phyloP scores from a whole-genome alignment of 106 monocot genomes.

The Vanilla planifolia region DNA sequence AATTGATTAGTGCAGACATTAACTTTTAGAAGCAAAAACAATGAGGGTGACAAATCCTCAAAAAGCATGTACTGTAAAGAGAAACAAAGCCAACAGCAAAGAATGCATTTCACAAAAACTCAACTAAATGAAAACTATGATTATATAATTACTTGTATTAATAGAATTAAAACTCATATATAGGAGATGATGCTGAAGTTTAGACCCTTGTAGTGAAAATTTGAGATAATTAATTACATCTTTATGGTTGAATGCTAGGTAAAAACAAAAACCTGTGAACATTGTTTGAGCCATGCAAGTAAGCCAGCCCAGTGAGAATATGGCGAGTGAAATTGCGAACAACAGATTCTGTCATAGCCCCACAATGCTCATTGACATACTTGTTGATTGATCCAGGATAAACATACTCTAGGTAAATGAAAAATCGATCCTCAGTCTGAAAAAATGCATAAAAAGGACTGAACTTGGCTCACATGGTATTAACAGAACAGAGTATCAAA shows the following conservation, averaged over 20 bases:
- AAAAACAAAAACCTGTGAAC: slow-evolving; percentile 69
- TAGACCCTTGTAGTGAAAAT: too few relatives aligned
- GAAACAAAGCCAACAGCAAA: too few relatives aligned
- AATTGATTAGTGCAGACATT: too few relatives aligned
- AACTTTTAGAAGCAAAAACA: too few relatives aligned
- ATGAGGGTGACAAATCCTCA: too few relatives aligned
- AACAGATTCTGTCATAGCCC: slow-evolving; percentile 93
- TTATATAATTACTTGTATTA: too few relatives aligned
- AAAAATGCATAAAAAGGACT: slow-evolving; percentile 5
- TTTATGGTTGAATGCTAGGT: background rate
- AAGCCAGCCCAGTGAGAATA: slow-evolving; percentile 79
- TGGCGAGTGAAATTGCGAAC: slow-evolving; percentile 96
- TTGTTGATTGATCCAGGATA: slow-evolving; percentile 92
- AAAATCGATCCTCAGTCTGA: slow-evolving; percentile 75
- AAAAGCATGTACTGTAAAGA: too few relatives aligned
- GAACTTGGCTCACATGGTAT: slow-evolving; percentile 3
- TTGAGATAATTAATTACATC: too few relatives aligned
- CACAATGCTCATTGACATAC: slow-evolving; percentile 74
- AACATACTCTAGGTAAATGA: slow-evolving; percentile 94
- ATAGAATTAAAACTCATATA: too few relatives aligned
- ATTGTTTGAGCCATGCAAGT: slow-evolving; percentile 67
- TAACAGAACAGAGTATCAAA: slow-evolving; percentile 8
- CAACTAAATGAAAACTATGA: too few relatives aligned
- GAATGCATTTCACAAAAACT: too few relatives aligned
- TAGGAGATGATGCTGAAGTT: too few relatives aligned